Evolutionary conservation across 1,139 yeast species (phyloP), one percentile per base, ranked within the genome.

Genomic region (Debaryomyces subglobosus): DNA sequence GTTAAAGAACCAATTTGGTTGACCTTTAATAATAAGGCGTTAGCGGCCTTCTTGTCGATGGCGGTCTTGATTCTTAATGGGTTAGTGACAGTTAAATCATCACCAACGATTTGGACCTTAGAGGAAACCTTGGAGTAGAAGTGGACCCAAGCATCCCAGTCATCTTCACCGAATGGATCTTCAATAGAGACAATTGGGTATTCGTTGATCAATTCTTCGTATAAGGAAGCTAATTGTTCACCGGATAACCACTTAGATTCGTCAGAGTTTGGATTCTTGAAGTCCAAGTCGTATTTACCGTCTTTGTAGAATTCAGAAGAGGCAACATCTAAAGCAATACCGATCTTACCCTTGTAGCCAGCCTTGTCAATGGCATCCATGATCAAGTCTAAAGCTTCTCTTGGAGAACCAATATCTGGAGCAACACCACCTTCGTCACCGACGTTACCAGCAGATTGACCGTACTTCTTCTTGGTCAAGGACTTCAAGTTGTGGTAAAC

Each of bases 351-450:
- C 57, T 82, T 85, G 85, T 89, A 89, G 63, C 96, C 96, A 58
- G 96, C 95, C 61, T 77, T 71, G 69, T 84, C 87, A 70, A 89
- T 89, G 67, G 96, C 88, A 56, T 75, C 86, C 63, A 83, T 81
- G 72, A 89, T 88, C 72, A 89, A 84, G 78, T 89, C 96, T 62
- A 89, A 79, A 60, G 96, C 96, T 79, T 89, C 96, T 72, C 83
- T 86, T 66, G 96, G 89, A 62, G 95, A 82, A 58, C 85, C 81
- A 61, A 89, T 84, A 74, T 88, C 85, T 71, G 96, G 96, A 63
- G 96, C 96, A 77, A 89, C 95, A 81, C 96, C 96, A 84, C 96
- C 96, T 80, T 89, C 96, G 77, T 89, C 96, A 81, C 96, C 96
- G 69, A 89, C 96, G 80, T 89, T 89, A 75, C 95, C 96, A 65